phyloP scores from a whole-genome alignment of 2,329 filamentous ascomycete genomes.

The Mycosphaerella arachidis region DNA sequence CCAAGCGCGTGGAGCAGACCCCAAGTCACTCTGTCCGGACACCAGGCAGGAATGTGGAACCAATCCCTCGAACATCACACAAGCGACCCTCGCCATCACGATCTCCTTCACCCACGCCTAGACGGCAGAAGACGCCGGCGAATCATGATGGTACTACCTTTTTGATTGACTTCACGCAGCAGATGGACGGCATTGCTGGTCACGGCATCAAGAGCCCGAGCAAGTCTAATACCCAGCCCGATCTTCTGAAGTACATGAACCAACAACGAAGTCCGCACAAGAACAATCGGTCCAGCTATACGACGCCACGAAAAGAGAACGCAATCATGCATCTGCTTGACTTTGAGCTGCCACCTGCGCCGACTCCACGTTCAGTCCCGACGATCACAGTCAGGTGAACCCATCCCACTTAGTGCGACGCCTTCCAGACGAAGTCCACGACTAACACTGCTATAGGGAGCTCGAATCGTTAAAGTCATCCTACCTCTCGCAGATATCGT shows the following conservation, averaged over 20 bases:
- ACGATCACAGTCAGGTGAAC: conserved; percentile 58
- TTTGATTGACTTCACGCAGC: conserved; percentile 82
- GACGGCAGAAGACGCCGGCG: conserved; percentile 40
- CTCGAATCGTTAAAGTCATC: conserved; percentile 86
- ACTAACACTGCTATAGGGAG: conserved; percentile 61
- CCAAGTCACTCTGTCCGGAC: conserved; percentile 20
- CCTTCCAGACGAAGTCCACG: neutral
- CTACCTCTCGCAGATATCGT: conserved; percentile 88
- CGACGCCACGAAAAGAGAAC: conserved; percentile 43
- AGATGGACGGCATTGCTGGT: conserved; percentile 55
- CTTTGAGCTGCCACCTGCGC: conserved; percentile 89
- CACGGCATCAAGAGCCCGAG: conserved; percentile 49
- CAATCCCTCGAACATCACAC: conserved; percentile 49
- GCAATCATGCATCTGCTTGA: conserved; percentile 69
- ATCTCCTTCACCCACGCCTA: conserved; percentile 51
- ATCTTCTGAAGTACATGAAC: conserved; percentile 42
- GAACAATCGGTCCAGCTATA: conserved; percentile 28
- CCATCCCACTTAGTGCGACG: too few relatives aligned
- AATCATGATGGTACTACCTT: conserved; percentile 65
- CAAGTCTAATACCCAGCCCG: conserved; percentile 47
- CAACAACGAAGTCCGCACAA: conserved; percentile 41
- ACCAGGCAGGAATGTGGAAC: conserved; percentile 26
- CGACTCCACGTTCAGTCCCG: conserved; percentile 86
- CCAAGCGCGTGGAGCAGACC: conserved; percentile 32
- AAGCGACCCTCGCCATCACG: conserved; percentile 40